Conservation (phyloP, 495 filamentous ascomycete genomes). For the Penicillium riverlandense region DNA sequence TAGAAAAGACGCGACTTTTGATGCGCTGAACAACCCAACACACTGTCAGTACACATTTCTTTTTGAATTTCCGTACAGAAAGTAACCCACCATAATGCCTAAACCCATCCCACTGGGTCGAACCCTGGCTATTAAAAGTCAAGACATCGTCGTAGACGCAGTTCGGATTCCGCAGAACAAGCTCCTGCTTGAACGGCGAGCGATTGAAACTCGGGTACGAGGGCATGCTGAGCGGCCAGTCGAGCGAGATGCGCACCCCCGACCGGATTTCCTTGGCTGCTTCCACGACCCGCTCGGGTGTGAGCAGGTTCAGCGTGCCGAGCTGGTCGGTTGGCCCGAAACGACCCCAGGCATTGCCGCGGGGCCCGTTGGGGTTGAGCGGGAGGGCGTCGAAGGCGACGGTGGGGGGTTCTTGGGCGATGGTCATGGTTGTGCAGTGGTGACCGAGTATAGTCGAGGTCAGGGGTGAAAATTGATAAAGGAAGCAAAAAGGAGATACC, state of each 20-base stretch:
- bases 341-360: conserved; percentile 47
- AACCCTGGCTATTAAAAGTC: conserved; percentile 43
- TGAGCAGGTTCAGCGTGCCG: conserved; percentile 47
- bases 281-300: conserved; percentile 38
- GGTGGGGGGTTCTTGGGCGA: neutral
- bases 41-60: neutral
- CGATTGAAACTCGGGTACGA: conserved; percentile 27
- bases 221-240: conserved; percentile 39
- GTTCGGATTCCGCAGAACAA: conserved; percentile 23
- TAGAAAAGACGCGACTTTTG: conserved; percentile 48
- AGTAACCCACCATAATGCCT: conserved; percentile 30
- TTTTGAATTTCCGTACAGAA: neutral
- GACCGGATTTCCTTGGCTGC: conserved; percentile 46
- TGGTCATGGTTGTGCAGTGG: conserved; percentile 3
- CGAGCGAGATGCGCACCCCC: conserved; percentile 42
- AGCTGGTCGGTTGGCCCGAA: conserved; percentile 42
- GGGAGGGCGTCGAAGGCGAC: conserved; percentile 38
- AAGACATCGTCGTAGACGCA: conserved; percentile 48
- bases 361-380: conserved; percentile 37
- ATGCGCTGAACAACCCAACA: conserved; percentile 21
- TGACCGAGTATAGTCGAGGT: too few relatives aligned
- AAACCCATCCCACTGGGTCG: conserved; percentile 48
- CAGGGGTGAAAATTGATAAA: neutral
- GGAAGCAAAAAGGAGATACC: neutral
- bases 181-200: conserved; percentile 28